These are phyloP conservation scores for Gypsophila paniculata DNA, from an alignment of 179 eudicot genomes.

Conservation along the genomic window DNA sequence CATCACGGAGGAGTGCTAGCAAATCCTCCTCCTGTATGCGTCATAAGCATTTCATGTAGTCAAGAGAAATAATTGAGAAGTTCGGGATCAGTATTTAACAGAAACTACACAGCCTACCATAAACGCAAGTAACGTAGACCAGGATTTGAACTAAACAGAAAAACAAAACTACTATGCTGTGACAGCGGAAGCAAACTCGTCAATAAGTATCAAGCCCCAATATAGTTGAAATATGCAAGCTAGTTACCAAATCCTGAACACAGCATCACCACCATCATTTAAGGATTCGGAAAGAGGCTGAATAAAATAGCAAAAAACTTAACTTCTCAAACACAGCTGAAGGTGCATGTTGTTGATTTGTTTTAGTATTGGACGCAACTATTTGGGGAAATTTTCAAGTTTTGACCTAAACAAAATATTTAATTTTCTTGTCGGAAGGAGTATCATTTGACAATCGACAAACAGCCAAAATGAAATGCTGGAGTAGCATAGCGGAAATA, in stretches of 20 bases:
- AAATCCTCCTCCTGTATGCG: slow-evolving; percentile 72
- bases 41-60: neutral
- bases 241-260: neutral
- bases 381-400: neutral
- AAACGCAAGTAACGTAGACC: neutral
- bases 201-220: neutral
- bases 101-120: neutral
- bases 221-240: neutral
- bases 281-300: neutral
- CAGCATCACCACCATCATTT: neutral
- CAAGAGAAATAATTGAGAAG: neutral
- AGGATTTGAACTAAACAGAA: too few species aligned
- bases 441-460: too few species aligned
- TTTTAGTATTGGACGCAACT: neutral
- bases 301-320: neutral
- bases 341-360: neutral
- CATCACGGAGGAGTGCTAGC: slow-evolving; percentile 68
- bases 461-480: too few species aligned
- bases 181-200: neutral
- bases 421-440: neutral
- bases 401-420: neutral
- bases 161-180: too few species aligned
- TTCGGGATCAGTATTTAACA: neutral
- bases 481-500: too few species aligned
- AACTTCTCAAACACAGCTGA: neutral